Evolutionary conservation across 345 rosid species (phyloP).

Genomic region (Acer saccharum): DNA sequence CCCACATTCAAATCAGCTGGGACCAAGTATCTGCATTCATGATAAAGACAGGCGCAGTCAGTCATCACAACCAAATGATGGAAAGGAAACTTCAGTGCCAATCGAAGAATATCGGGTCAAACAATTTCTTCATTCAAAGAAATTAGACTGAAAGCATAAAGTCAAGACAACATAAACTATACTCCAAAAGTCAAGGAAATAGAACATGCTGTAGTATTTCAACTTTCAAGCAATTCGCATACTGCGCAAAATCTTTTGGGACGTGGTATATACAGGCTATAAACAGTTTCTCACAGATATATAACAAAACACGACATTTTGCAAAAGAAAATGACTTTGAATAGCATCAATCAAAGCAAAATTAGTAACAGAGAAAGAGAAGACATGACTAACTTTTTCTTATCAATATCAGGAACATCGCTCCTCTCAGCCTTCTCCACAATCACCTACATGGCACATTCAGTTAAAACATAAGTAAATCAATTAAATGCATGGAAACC

Average conservation of each 20-base stretch:
- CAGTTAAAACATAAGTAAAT: background rate
- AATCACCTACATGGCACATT: conserved; percentile 65
- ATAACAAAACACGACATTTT: too few relatives aligned
- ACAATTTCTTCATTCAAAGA: background rate
- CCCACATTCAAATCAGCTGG: conserved; percentile 78
- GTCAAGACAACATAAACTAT: background rate
- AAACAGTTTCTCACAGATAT: background rate
- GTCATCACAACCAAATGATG: background rate
- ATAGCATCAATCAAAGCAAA: background rate
- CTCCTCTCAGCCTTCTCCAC: conserved; percentile 88
- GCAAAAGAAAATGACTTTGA: too few relatives aligned
- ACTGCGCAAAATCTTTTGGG: background rate
- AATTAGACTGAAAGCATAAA: background rate
- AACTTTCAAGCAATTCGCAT: background rate
- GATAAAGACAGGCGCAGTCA: background rate
- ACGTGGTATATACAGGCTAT: background rate
- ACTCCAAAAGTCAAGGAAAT: background rate
- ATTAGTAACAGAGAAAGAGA: background rate
- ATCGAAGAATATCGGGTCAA: background rate
- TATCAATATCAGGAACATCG: conserved; percentile 94
- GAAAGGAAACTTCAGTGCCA: background rate
- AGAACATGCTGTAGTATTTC: background rate
- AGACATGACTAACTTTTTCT: conserved; percentile 75
- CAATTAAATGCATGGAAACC: background rate
- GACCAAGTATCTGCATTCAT: conserved; percentile 62